These are phyloP conservation scores for Telfairia occidentalis DNA, from an alignment of 331 rosid genomes.

Conservation along the genomic window DNA sequence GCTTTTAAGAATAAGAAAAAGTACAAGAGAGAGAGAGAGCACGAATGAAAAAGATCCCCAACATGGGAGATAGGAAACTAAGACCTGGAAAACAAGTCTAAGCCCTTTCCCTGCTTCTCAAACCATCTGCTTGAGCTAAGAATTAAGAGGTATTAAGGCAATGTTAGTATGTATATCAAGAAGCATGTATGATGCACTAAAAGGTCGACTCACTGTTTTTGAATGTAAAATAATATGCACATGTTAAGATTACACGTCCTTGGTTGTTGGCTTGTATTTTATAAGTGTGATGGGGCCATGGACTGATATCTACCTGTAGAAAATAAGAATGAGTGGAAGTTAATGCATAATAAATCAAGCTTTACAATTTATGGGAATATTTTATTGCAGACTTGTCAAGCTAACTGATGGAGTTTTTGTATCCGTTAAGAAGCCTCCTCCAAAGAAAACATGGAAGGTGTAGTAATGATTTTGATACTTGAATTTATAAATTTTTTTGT, in stretches of 20 bases:
- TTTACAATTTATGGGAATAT: slow-evolving; percentile 18
- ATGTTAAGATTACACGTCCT: not conserved
- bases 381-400: slow-evolving; percentile 69
- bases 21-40: not conserved
- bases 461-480: slow-evolving; percentile 13
- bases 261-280: not conserved
- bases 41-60: not conserved
- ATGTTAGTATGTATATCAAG: not conserved
- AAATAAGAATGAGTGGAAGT: slow-evolving; percentile 3
- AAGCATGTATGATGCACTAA: not conserved
- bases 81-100: not conserved
- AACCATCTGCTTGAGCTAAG: not conserved
- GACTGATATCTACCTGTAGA: not conserved
- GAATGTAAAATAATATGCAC: not conserved
- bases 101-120: not conserved
- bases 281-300: not conserved
- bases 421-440: slow-evolving; percentile 86
- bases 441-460: slow-evolving; percentile 79
- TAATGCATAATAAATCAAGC: slow-evolving; percentile 12
- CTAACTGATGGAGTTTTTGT: slow-evolving; percentile 65
- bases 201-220: not conserved
- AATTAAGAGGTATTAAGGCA: not conserved
- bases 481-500: slow-evolving; percentile 10
- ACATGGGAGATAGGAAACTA: not conserved
- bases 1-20: not conserved